Evolutionary conservation across 192 early-diverging fungal genomes (phyloP).

Genomic region (Rhizoclosmatium globosum): DNA sequence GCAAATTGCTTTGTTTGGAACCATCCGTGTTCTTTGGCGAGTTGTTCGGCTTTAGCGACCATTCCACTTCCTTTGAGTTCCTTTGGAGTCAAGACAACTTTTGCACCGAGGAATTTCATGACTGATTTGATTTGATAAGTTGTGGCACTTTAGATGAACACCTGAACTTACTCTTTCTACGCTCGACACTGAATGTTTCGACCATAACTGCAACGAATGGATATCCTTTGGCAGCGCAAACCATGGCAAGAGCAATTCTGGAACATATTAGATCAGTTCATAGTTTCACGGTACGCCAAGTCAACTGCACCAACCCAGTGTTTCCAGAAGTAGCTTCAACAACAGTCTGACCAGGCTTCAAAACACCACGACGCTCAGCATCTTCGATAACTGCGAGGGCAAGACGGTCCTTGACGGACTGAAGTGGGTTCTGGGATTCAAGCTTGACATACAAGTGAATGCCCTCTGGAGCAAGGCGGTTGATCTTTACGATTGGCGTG

Average conservation of each 20-base stretch:
- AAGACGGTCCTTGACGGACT: conserved; percentile 49
- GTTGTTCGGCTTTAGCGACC: conserved; percentile 48
- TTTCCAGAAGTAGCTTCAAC: conserved; percentile 75
- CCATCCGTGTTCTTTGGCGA: conserved; percentile 46
- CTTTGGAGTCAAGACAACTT: conserved; percentile 51
- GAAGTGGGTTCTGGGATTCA: conserved; percentile 48
- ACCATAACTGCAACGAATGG: conserved; percentile 52
- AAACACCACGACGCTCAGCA: conserved; percentile 43
- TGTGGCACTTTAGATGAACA: too few relatives aligned
- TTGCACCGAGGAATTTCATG: conserved; percentile 53
- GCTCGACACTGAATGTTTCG: conserved; percentile 54
- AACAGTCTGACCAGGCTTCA: conserved; percentile 71
- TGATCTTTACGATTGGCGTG: conserved; percentile 45
- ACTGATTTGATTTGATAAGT: conserved; percentile 8
- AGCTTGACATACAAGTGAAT: conserved; percentile 50
- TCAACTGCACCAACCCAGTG: conserved; percentile 68
- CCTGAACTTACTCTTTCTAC: conserved; percentile 31
- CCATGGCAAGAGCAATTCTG: conserved; percentile 53
- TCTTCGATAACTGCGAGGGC: conserved; percentile 52
- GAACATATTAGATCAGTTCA: background rate
- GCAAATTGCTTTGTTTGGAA: conserved; percentile 50
- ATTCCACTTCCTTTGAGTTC: conserved; percentile 48
- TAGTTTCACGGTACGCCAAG: conserved; percentile 10
- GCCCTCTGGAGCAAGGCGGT: conserved; percentile 44
- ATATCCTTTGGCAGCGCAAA: conserved; percentile 55